These are phyloP conservation scores for Coniochaeta ligniaria DNA, from an alignment of 2,329 filamentous ascomycete genomes.

Conservation along the genomic window DNA sequence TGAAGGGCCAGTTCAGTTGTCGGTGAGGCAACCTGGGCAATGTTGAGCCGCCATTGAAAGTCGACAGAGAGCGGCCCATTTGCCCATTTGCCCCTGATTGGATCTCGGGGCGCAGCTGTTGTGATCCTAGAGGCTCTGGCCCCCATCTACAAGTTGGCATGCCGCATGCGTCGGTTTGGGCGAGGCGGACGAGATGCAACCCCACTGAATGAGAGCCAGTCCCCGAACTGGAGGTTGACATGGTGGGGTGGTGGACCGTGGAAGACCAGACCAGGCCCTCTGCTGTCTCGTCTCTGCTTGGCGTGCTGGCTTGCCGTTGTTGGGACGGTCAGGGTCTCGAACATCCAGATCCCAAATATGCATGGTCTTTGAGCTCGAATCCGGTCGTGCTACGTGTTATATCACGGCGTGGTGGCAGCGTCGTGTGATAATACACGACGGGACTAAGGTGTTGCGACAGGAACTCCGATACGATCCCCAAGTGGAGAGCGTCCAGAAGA, in stretches of 20 bases:
- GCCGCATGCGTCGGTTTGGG: not conserved
- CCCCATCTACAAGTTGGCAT: not conserved
- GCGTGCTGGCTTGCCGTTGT: not conserved
- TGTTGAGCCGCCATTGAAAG: not conserved
- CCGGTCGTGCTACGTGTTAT: not conserved
- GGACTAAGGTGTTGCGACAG: no score
- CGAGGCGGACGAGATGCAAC: not conserved
- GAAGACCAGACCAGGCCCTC: not conserved
- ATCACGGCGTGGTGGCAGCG: not conserved
- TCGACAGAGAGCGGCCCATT: not conserved
- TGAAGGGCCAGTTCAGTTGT: not conserved
- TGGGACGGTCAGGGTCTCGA: not conserved
- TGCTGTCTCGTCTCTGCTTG: not conserved
- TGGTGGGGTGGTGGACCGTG: not conserved
- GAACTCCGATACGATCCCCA: no score
- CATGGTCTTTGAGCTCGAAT: not conserved
- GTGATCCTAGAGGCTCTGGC: not conserved
- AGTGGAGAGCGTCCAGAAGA: no score
- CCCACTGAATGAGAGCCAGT: not conserved
- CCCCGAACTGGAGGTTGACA: not conserved
- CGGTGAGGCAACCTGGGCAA: not conserved
- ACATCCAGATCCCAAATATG: not conserved
- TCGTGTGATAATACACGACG: not conserved
- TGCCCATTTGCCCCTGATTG: not conserved
- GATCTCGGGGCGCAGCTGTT: not conserved